Conservation (phyloP, 148 eudicot genomes). For the Vaccinium myrtillus region DNA sequence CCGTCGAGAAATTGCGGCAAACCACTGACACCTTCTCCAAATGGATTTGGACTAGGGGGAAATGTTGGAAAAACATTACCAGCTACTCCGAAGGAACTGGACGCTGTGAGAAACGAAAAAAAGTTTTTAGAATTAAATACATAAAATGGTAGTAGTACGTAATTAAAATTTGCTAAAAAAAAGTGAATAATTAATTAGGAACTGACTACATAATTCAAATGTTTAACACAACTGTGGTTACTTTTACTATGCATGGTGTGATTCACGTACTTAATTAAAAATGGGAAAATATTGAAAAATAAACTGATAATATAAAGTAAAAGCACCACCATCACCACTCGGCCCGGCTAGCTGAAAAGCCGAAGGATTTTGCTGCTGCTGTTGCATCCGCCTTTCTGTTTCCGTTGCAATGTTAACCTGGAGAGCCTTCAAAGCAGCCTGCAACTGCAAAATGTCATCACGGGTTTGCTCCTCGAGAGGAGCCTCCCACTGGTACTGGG, state of each 20-base stretch:
- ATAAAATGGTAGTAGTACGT: too few species aligned
- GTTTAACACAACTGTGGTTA: too few species aligned
- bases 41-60: too few species aligned
- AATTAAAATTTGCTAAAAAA: not conserved
- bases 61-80: too few species aligned
- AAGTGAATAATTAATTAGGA: not conserved
- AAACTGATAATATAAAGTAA: not conserved
- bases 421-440: conserved; percentile 27
- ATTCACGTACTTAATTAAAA: not conserved
- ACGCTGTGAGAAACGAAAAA: too few species aligned
- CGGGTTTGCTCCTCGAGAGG: conserved; percentile 19
- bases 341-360: not conserved
- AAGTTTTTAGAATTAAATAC: too few species aligned
- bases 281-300: not conserved
- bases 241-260: too few species aligned
- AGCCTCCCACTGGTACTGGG: conserved; percentile 23
- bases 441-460: conserved; percentile 23
- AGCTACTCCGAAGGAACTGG: too few species aligned
- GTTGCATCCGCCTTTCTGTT: not conserved
- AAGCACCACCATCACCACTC: not conserved
- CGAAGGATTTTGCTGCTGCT: not conserved
- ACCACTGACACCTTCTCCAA: not conserved
- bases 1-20: not conserved
- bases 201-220: too few species aligned
- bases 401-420: conserved; percentile 9